A percentile compares a stretch with the other conserved stretches of the same genome.
Evolutionary conservation across 2,329 filamentous ascomycete species (phyloP).

Genomic region (Trichoderma oligosporum): DNA sequence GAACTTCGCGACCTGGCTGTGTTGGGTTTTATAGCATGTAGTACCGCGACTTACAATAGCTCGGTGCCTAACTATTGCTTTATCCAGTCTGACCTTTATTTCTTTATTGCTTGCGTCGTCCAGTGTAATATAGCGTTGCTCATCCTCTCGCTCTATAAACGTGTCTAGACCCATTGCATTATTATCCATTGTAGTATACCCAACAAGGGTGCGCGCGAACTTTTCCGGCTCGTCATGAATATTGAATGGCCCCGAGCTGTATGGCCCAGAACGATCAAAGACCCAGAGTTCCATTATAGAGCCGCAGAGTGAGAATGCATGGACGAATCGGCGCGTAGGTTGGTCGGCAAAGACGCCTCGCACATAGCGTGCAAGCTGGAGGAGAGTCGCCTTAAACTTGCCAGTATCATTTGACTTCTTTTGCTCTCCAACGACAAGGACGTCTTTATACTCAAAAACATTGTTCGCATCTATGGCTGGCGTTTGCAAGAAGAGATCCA

Average conservation of each 20-base stretch:
- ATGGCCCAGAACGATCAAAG: constrained; percentile 24
- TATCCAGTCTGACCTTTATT: too few relatives aligned
- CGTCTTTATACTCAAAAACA: constrained; percentile 22
- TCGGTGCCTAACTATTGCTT: too few relatives aligned
- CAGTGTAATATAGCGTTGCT: constrained; percentile 21
- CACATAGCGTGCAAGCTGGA: constrained; percentile 23
- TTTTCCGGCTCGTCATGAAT: constrained; percentile 22
- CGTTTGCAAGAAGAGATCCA: constrained; percentile 25
- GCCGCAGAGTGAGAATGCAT: constrained; percentile 20
- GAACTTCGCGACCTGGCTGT: constrained; percentile 24
- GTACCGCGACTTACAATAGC: constrained; percentile 20
- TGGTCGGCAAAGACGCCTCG: constrained; percentile 21
- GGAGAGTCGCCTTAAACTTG: constrained; percentile 22
- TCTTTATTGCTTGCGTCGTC: too few relatives aligned
- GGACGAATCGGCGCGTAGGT: constrained; percentile 25
- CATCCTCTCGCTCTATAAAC: constrained; percentile 6
- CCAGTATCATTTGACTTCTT: constrained; percentile 20
- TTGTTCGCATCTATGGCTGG: background rate
- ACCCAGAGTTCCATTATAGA: constrained; percentile 26
- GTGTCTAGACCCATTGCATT: constrained; percentile 21
- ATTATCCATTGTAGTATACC: constrained; percentile 23
- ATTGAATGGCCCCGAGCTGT: constrained; percentile 21
- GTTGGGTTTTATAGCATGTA: constrained; percentile 20
- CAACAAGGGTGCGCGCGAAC: constrained; percentile 23
- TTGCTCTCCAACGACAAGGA: constrained; percentile 24